These are phyloP conservation scores for Trichoderma koningiopsis DNA, from an alignment of 2,329 filamentous ascomycete genomes.

Conservation along the genomic window DNA sequence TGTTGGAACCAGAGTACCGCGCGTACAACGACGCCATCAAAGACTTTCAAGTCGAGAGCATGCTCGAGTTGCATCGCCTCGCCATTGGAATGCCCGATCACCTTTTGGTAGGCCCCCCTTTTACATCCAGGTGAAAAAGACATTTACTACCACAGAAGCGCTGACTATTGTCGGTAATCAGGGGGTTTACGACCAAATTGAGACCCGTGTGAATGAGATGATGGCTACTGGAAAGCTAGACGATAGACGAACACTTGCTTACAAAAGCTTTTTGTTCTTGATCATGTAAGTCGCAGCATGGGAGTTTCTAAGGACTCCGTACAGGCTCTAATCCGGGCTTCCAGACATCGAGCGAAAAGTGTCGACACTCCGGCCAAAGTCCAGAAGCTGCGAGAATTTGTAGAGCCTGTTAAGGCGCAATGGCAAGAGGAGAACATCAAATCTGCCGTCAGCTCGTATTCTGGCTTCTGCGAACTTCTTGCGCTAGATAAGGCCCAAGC, in stretches of 20 bases:
- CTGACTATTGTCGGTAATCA: slow-evolving; percentile 38
- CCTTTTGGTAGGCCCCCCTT: slow-evolving; percentile 60
- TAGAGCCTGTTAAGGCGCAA: slow-evolving; percentile 76
- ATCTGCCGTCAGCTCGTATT: slow-evolving; percentile 70
- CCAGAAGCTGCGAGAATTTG: slow-evolving; percentile 71
- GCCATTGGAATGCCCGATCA: slow-evolving; percentile 91
- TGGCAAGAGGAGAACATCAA: slow-evolving; percentile 76
- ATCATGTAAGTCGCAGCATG: slow-evolving; percentile 65
- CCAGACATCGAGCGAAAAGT: slow-evolving; percentile 75
- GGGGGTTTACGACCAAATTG: slow-evolving; percentile 85
- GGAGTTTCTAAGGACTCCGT: neutral
- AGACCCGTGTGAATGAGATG: slow-evolving; percentile 80
- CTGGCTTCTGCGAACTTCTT: slow-evolving; percentile 76
- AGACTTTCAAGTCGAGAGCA: slow-evolving; percentile 81
- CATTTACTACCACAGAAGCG: neutral
- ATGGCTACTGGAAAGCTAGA: slow-evolving; percentile 72
- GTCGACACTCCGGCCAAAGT: slow-evolving; percentile 73
- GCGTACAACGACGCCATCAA: slow-evolving; percentile 87
- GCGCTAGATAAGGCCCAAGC: slow-evolving; percentile 78
- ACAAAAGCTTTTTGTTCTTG: slow-evolving; percentile 89
- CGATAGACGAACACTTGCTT: slow-evolving; percentile 81
- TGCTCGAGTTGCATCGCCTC: slow-evolving; percentile 83
- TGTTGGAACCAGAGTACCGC: slow-evolving; percentile 68
- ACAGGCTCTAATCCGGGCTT: slow-evolving; percentile 21
- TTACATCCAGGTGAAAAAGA: neutral